Percentiles rank a stretch among this genome's conserved stretches.
Evolutionary conservation across 176 grass and related monocot genomes (phyloP).

Genomic region (Oryza punctata): DNA sequence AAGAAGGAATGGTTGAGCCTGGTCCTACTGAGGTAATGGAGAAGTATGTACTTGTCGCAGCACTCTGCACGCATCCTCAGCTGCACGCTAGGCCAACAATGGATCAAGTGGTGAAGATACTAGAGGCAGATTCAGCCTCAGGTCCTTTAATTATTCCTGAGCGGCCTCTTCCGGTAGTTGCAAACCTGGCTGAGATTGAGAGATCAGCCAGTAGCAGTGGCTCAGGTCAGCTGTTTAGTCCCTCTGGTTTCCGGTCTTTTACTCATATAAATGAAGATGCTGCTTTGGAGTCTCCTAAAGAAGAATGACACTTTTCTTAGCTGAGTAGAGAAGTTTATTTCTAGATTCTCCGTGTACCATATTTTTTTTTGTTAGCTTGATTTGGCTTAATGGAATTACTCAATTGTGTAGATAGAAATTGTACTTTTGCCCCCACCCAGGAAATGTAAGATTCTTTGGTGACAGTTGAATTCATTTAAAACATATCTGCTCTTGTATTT

Average conservation of each 20-base stretch:
- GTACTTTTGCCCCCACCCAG: conserved; percentile 22
- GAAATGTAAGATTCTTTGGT: conserved; percentile 10
- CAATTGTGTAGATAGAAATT: conserved; percentile 30
- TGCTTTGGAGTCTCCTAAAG: conserved; percentile 48
- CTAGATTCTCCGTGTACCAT: conserved; percentile 21
- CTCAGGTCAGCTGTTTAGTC: conserved; percentile 73
- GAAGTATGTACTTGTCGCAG: conserved; percentile 74
- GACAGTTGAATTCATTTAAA: conserved; percentile 37
- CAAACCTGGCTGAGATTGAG: conserved; percentile 75
- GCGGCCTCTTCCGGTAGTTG: conserved; percentile 60
- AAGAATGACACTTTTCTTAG: conserved; percentile 39
- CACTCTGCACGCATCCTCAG: conserved; percentile 86
- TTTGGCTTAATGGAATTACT: conserved; percentile 20
- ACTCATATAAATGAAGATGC: conserved; percentile 41
- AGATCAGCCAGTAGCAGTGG: conserved; percentile 66
- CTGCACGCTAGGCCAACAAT: conserved; percentile 86
- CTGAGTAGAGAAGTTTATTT: neutral
- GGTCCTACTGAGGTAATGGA: conserved; percentile 70
- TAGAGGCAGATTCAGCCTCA: conserved; percentile 66
- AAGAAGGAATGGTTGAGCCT: conserved; percentile 83
- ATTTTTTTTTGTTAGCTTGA: conserved; percentile 3
- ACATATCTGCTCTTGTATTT: neutral
- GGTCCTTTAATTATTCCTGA: conserved; percentile 63
- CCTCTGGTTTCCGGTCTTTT: conserved; percentile 73
- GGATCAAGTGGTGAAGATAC: conserved; percentile 89